These are phyloP conservation scores for Plasmodium chabaudi DNA, from an alignment of 169 alveolate species.

Conservation along the genomic window DNA sequence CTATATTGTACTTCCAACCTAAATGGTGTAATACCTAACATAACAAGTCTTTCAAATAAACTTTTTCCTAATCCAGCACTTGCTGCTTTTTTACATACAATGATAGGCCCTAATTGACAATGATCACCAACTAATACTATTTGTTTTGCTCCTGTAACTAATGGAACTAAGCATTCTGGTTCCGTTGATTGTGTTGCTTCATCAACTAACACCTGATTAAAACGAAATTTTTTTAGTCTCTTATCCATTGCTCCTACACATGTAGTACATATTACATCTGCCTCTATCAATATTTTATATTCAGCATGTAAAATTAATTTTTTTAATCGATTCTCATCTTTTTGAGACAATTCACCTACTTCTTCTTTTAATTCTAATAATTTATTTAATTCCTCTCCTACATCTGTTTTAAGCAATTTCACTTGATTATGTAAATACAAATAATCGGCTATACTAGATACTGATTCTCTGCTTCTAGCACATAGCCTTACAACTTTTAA, in stretches of 20 bases:
- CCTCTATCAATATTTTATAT: conserved; percentile 83
- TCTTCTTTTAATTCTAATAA: conserved; percentile 85
- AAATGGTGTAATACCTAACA: conserved; percentile 82
- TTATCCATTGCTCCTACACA: conserved; percentile 95
- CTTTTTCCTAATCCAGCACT: conserved; percentile 87
- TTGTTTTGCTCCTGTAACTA: conserved; percentile 92
- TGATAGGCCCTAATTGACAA: conserved; percentile 96
- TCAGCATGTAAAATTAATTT: conserved; percentile 90
- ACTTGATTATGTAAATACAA: conserved; percentile 92
- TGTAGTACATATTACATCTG: conserved; percentile 87
- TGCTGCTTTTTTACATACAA: conserved; percentile 94
- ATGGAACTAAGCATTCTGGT: conserved; percentile 93
- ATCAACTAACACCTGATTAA: conserved; percentile 94
- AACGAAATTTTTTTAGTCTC: conserved; percentile 90
- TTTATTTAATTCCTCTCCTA: conserved; percentile 80
- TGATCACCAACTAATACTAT: conserved; percentile 96
- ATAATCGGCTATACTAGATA: conserved; percentile 72
- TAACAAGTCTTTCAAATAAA: conserved; percentile 91
- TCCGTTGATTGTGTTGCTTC: conserved; percentile 97
- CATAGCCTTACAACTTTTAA: conserved; percentile 93
- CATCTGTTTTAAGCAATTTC: conserved; percentile 80
- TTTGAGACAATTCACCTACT: conserved; percentile 87
- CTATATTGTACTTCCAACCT: conserved; percentile 95
- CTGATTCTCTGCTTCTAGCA: conserved; percentile 78
- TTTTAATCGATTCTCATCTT: conserved; percentile 89